Evolutionary conservation across 768 basidiomycete genomes (phyloP).

Genomic region (Auricularia sp.): DNA sequence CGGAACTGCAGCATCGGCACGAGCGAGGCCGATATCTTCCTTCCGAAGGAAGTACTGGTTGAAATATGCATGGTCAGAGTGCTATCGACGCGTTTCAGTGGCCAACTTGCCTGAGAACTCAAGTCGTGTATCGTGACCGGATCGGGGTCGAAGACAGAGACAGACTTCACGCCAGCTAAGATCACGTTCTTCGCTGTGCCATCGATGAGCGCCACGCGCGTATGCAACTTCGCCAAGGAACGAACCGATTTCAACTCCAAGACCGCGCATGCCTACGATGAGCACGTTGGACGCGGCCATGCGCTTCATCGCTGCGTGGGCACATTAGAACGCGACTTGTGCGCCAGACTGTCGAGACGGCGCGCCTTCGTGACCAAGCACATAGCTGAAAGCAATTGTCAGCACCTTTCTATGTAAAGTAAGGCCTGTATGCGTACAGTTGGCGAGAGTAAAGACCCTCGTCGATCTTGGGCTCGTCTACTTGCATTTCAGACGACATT

Average conservation of each 20-base stretch:
- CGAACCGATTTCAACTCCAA: slow-evolving; percentile 91
- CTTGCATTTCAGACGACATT: slow-evolving; percentile 54
- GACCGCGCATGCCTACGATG: slow-evolving; percentile 81
- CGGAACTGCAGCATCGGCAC: slow-evolving; percentile 79
- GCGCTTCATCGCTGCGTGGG: slow-evolving; percentile 87
- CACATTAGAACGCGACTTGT: slow-evolving; percentile 11
- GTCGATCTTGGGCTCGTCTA: slow-evolving; percentile 82
- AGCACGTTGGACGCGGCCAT: slow-evolving; percentile 96
- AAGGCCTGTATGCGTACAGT: slow-evolving; percentile 45
- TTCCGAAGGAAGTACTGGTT: slow-evolving; percentile 85
- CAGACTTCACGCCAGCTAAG: slow-evolving; percentile 94
- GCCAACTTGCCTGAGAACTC: slow-evolving; percentile 69
- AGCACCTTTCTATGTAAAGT: no score
- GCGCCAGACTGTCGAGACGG: background rate
- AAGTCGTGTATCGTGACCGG: slow-evolving; percentile 82
- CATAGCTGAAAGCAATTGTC: slow-evolving; percentile 48
- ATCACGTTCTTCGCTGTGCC: slow-evolving; percentile 76
- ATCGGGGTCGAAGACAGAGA: slow-evolving; percentile 90
- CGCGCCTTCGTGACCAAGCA: slow-evolving; percentile 91
- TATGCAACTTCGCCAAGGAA: slow-evolving; percentile 12
- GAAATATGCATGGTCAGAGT: background rate
- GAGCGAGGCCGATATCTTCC: slow-evolving; percentile 77
- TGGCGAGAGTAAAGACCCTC: slow-evolving; percentile 92
- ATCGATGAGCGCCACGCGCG: slow-evolving; percentile 3
- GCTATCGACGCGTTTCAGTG: background rate